Evolutionary conservation across 495 filamentous ascomycete species (phyloP).

Genomic region (Lichenothelia convexa): DNA sequence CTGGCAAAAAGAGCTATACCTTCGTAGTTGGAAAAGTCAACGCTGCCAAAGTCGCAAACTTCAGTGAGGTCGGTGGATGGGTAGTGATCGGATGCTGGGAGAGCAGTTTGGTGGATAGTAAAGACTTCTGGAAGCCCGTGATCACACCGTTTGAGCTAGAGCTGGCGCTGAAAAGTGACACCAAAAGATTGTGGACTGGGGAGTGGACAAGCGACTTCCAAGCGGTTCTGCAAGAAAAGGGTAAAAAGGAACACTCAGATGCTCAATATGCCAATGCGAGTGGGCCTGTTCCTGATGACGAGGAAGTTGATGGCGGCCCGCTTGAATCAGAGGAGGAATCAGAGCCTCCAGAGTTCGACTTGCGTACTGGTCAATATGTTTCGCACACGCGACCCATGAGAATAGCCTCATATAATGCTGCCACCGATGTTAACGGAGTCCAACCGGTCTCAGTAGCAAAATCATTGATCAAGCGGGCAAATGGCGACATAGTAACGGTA

Average conservation of each 20-base stretch:
- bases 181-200: slow-evolving; percentile 33
- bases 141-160: slow-evolving; percentile 85
- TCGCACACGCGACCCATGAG: slow-evolving; percentile 69
- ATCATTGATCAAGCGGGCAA: slow-evolving; percentile 41
- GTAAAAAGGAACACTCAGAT: slow-evolving; percentile 3
- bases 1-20: slow-evolving; percentile 84
- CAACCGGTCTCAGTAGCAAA: slow-evolving; percentile 8
- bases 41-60: slow-evolving; percentile 90
- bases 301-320: slow-evolving; percentile 20
- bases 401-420: slow-evolving; percentile 17
- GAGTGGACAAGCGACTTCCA: slow-evolving; percentile 29
- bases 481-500: slow-evolving; percentile 53
- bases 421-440: background rate
- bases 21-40: slow-evolving; percentile 96
- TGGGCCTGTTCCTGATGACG: too few relatives aligned
- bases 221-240: slow-evolving; percentile 14
- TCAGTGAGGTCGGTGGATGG: slow-evolving; percentile 87
- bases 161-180: slow-evolving; percentile 51
- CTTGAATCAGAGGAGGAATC: slow-evolving; percentile 43
- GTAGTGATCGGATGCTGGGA: slow-evolving; percentile 98
- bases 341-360: slow-evolving; percentile 76
- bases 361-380: slow-evolving; percentile 73
- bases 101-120: slow-evolving; percentile 64
- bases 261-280: slow-evolving; percentile 2
- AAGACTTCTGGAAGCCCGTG: slow-evolving; percentile 69